phyloP scores from a whole-genome alignment of 441 rosid genomes.

The Hura crepitans region DNA sequence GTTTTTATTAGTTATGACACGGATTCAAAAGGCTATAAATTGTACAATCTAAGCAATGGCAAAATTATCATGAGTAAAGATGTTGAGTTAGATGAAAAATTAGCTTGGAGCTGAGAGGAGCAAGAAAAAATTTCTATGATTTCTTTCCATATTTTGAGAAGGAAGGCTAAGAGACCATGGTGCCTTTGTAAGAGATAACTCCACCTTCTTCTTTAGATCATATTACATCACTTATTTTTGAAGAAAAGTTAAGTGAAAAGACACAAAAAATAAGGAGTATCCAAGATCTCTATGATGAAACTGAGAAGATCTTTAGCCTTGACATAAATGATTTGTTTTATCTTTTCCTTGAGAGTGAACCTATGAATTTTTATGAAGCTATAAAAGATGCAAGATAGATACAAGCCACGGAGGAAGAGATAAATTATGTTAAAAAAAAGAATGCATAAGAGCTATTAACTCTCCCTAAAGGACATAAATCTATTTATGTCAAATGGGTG shows the following conservation, averaged over 20 bases:
- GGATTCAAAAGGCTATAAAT: constrained; percentile 3
- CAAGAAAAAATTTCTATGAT: not conserved
- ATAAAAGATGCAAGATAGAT: not conserved
- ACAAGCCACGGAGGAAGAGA: not conserved
- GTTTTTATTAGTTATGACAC: not conserved
- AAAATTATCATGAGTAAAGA: constrained; percentile 9
- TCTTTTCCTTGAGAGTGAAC: too few species aligned
- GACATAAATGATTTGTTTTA: too few species aligned
- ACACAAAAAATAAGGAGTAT: too few species aligned
- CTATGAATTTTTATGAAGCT: not conserved
- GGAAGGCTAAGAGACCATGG: too few species aligned
- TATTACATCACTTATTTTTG: too few species aligned
- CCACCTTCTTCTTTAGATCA: too few species aligned
- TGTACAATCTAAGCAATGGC: not conserved
- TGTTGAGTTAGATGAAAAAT: constrained; percentile 10
- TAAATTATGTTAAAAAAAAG: not conserved
- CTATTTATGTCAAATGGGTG: constrained; percentile 5
- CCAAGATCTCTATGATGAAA: too few species aligned
- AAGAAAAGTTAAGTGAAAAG: too few species aligned
- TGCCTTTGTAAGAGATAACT: too few species aligned
- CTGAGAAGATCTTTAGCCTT: too few species aligned
- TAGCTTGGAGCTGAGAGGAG: not conserved
- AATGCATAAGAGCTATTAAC: not conserved
- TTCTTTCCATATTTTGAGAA: not conserved
- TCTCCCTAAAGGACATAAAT: not conserved